Base-by-base conservation (phyloP, 1,139 yeast species). In the Geotrichum cucujoidarum region DNA sequence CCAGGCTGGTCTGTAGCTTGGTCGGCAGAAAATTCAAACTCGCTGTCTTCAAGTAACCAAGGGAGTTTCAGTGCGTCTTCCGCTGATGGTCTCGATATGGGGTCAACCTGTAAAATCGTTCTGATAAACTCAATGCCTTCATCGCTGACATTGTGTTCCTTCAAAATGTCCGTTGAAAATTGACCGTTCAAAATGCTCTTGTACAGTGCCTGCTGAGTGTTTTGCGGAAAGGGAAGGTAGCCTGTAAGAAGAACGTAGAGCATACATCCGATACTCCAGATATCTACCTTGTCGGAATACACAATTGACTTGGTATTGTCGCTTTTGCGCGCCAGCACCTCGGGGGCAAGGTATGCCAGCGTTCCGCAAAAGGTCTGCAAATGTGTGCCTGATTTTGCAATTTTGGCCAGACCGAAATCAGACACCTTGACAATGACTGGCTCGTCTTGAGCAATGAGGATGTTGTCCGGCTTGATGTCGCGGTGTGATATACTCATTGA, bases 181-280 rank as follows among this genome's bases (percentile, higher is more conserved):
- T 83, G 79, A 1, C 97, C 97, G 20, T 74, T 69, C 49, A 78
- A 76, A 35, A 90, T 89, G 59, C 84, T 84, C 44, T 76, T 76
- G 66, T 86, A 87, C 63, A 92, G 72, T 55, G 84, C 86, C 22
- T 86, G 90, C 60, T 90, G 97, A 0, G 96, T 87, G 47, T 83
- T 77, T 1, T 97, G 97, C 62, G 90, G 88, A 62, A 92, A 92
- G 1, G 98, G 98, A 51, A 90, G 70, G 71, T 88, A 96, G 0
- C 94, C 92, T 0, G 97, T 90, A 47, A 92, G 68, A 32, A 90
- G 78, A 8, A 92, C 98, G 66, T 88, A 92, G 0, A 89, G 83
- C 31, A 92, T 70, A 65, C 98, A 92, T 0, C 97, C 96, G 51
- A 88, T 73, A 3, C 97, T 87, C 98, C 98, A 92, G 73, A 92